These are phyloP conservation scores for Neurospora tetrasperma DNA, from an alignment of 495 filamentous ascomycete genomes.

Conservation along the genomic window DNA sequence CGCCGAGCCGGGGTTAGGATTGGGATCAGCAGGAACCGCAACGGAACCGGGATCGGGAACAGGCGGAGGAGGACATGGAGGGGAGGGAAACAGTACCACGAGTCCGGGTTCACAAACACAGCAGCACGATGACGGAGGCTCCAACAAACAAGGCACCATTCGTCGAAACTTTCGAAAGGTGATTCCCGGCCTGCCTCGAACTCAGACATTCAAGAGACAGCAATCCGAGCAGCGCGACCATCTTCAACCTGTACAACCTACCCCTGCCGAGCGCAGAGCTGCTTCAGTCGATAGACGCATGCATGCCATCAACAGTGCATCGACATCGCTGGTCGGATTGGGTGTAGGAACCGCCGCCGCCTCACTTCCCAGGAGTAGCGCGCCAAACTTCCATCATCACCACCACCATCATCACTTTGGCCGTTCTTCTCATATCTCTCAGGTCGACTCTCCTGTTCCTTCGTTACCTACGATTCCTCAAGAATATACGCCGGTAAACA, in stretches of 20 bases:
- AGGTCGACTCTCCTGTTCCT: conserved; percentile 6
- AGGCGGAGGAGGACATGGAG: background rate
- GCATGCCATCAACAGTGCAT: conserved; percentile 21
- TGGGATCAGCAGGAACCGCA: conserved; percentile 1
- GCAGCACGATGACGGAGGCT: conserved; percentile 8
- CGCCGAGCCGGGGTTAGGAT: background rate
- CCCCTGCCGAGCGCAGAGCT: conserved; percentile 56
- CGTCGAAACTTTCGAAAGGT: conserved; percentile 57
- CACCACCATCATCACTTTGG: conserved; percentile 8
- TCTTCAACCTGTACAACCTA: conserved; percentile 51
- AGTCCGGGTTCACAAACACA: background rate
- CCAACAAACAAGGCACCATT: conserved; percentile 11
- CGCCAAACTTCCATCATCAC: conserved; percentile 29
- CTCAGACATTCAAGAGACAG: conserved; percentile 69
- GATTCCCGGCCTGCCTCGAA: conserved; percentile 66
- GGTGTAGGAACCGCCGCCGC: conserved; percentile 4
- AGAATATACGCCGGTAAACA: conserved; percentile 18
- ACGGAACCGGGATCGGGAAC: background rate
- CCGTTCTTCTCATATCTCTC: conserved; percentile 3
- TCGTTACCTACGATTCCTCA: conserved; percentile 22
- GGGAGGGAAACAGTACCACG: background rate
- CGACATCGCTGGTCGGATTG: conserved; percentile 1
- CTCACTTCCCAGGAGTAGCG: conserved; percentile 32
- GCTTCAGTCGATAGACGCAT: conserved; percentile 61
- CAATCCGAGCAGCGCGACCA: conserved; percentile 68